phyloP scores from a whole-genome alignment of 2,329 filamentous ascomycete genomes.

The Chaetomium sp. region DNA sequence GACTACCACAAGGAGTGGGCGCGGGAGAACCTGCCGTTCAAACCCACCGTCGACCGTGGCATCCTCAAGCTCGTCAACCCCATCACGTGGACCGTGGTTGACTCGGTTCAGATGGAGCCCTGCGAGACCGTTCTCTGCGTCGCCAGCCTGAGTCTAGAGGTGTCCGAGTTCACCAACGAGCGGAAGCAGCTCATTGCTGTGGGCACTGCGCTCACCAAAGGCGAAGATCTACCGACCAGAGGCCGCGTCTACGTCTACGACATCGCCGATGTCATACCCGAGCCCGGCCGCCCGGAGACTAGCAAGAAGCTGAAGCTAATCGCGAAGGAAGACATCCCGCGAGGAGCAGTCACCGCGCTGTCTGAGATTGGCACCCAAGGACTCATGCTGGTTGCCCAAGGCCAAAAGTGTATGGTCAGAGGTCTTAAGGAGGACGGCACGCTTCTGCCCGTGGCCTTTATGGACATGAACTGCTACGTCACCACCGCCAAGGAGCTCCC shows the following conservation, averaged over 20 bases:
- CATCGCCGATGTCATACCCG: constrained; percentile 86
- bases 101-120: constrained; percentile 71
- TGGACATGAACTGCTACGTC: constrained; percentile 96
- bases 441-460: constrained; percentile 89
- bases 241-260: constrained; percentile 90
- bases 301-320: constrained; percentile 83
- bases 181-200: constrained; percentile 79
- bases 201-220: constrained; percentile 81
- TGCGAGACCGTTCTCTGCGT: constrained; percentile 80
- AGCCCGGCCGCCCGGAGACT: constrained; percentile 82
- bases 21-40: constrained; percentile 65
- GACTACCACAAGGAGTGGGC: constrained; percentile 81
- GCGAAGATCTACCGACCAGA: constrained; percentile 85
- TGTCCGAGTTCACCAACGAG: constrained; percentile 89
- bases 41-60: constrained; percentile 71
- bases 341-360: constrained; percentile 85
- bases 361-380: constrained; percentile 84
- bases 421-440: constrained; percentile 95
- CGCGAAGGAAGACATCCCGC: constrained; percentile 85
- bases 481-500: constrained; percentile 81
- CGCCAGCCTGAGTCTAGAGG: constrained; percentile 80
- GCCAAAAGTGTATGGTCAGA: constrained; percentile 95
- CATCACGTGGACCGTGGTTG: constrained; percentile 74
- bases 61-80: constrained; percentile 78
- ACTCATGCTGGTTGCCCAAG: constrained; percentile 86